Percentiles rank a stretch among this genome's conserved stretches.
These are phyloP conservation scores for Silene conica DNA, from an alignment of 148 eudicot species.

Conservation along the genomic window DNA sequence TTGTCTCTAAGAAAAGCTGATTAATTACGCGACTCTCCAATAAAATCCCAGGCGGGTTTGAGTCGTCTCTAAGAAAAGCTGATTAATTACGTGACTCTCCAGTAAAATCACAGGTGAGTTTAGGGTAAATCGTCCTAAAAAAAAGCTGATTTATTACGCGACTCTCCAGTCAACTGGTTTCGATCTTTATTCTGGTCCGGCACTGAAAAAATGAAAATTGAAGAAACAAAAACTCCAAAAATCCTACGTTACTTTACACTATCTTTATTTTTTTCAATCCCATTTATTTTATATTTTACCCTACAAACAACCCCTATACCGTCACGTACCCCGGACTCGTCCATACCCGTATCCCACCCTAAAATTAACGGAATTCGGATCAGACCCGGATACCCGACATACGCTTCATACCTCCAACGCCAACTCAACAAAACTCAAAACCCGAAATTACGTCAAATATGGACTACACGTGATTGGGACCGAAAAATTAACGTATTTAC, in stretches of 20 bases:
- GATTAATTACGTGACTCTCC: no score
- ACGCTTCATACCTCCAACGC: constrained; percentile 61
- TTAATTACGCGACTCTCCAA: no score
- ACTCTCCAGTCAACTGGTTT: neutral
- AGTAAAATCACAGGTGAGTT: no score
- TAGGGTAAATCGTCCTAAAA: no score
- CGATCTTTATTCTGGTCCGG: no score
- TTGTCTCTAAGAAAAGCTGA: no score
- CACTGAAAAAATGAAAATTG: constrained; percentile 23
- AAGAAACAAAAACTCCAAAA: neutral
- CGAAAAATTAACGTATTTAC: constrained; percentile 67
- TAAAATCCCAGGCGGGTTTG: no score
- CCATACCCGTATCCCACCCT: neutral
- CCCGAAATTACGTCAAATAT: constrained; percentile 65
- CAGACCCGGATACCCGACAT: constrained; percentile 72
- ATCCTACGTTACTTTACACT: constrained; percentile 40
- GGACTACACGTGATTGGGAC: constrained; percentile 91
- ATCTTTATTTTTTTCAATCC: constrained; percentile 39
- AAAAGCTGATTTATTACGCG: no score
- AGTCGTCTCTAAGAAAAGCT: no score
- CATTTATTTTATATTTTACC: constrained; percentile 36
- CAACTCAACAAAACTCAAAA: constrained; percentile 88
- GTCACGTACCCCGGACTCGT: constrained; percentile 6
- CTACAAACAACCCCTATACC: constrained; percentile 20
- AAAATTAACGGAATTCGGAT: constrained; percentile 39